Evolutionary conservation across 2,329 filamentous ascomycete species (phyloP).

Genomic region (Diaporthe sp.): DNA sequence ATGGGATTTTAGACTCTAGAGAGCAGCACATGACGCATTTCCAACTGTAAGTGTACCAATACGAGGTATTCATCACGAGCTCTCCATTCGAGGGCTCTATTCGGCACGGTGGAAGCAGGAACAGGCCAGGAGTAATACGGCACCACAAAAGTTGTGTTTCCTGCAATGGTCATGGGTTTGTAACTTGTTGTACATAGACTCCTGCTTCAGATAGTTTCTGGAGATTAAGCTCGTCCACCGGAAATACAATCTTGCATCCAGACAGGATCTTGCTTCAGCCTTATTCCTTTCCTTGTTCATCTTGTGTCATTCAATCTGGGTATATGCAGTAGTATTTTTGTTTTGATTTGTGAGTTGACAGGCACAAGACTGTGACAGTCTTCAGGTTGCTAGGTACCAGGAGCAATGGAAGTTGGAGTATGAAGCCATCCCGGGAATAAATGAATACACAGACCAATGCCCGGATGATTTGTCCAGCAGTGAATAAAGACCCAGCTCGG

Average conservation of each 20-base stretch:
- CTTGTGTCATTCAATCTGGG: not conserved
- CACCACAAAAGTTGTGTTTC: conserved; percentile 14
- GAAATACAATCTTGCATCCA: conserved; percentile 5
- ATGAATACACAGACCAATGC: not conserved
- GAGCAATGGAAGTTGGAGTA: not conserved
- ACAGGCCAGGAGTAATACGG: conserved; percentile 22
- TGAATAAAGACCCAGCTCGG: not conserved
- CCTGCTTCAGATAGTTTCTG: conserved; percentile 40
- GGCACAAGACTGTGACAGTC: not conserved
- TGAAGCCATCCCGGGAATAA: not conserved
- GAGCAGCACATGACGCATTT: conserved; percentile 27
- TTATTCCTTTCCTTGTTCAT: not conserved
- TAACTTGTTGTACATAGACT: conserved; percentile 43
- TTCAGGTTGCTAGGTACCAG: not conserved
- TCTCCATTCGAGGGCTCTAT: not conserved
- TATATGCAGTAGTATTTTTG: not conserved
- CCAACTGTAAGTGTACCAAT: conserved; percentile 33
- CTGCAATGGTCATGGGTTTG: conserved; percentile 10
- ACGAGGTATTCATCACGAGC: conserved; percentile 7
- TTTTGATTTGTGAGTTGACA: not conserved
- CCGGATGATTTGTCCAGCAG: not conserved
- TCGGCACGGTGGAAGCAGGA: conserved; percentile 3
- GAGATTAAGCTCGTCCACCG: not conserved
- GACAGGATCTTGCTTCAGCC: not conserved
- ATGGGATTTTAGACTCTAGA: conserved; percentile 34